Evolutionary conservation across 2,329 filamentous ascomycete genomes (phyloP).

Genomic region (Pezicula rhizophila): DNA sequence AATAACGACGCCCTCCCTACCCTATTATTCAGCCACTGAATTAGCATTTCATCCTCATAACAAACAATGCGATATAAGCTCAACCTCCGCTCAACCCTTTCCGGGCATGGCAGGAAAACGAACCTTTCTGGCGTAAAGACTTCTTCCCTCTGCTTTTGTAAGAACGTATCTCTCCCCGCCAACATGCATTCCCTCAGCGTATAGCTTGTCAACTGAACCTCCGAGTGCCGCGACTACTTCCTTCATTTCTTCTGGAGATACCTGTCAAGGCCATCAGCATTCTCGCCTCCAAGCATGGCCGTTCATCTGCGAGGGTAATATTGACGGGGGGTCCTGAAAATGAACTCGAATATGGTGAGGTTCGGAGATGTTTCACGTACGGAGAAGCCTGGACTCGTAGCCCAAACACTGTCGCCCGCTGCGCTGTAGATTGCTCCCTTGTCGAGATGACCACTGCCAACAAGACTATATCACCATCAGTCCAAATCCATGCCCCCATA

Average conservation of each 20-base stretch:
- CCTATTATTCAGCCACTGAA: conserved; percentile 39
- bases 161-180: conserved; percentile 73
- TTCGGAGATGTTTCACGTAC: conserved; percentile 17
- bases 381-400: conserved; percentile 58
- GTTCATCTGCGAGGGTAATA: background rate
- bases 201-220: conserved; percentile 52
- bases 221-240: conserved; percentile 46
- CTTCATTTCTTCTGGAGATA: conserved; percentile 56
- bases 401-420: conserved; percentile 78
- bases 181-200: conserved; percentile 68
- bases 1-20: conserved; percentile 73
- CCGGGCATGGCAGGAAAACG: conserved; percentile 17
- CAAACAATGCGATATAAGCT: conserved; percentile 1
- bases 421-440: conserved; percentile 79
- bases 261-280: conserved; percentile 34
- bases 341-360: background rate
- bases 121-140: conserved; percentile 84
- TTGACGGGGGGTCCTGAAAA: background rate
- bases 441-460: conserved; percentile 73
- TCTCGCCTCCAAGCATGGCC: background rate
- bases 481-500: background rate
- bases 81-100: too few relatives aligned
- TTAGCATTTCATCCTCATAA: background rate
- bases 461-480: conserved; percentile 53
- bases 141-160: conserved; percentile 68